Base-by-base conservation (phyloP, 495 filamentous ascomycete species). In the Penicillium robsamsonii region DNA sequence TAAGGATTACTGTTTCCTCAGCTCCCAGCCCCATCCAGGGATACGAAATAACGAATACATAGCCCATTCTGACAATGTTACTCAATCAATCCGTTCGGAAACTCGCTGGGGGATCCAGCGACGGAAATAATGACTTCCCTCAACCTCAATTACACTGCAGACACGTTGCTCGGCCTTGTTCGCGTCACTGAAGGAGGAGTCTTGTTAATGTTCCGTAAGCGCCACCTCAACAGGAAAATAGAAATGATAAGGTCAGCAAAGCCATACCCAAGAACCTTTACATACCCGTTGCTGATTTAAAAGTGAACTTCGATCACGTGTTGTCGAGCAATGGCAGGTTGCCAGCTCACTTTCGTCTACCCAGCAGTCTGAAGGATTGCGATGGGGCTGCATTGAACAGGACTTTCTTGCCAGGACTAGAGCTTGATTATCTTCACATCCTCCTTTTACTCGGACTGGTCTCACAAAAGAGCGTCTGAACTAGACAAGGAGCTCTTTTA, bases 1-100 rank as follows among this genome's bases (percentile, higher is more conserved):
- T 60, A 71, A 66, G 45, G 67, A 64, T 1, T 76, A 72, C 35
- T 76, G 70, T 41, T 61, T 69, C 20, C 70, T 74, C 68, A 74
- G 53, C 56, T 74, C 40, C 66, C 67, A 22, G 1, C 60, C 62
- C 62, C 57, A 48, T n/a, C 25, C 25, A 27, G 25, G 25, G 25
- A 7, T 27, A 44, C 43, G 47, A 27, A 30, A 47, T 20, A 3
- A 27, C 25, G 25, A 27, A 27, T 27, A 27, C 25, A 5, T 3
- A 5, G 25, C 25, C 4, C 2, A 3, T 5, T 27, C 22, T n/a
- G 40, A 38, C 11, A n/a, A 38, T 15, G 35, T 4, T 38, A 38
- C 35, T 38, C 35, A 12, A 38, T 38, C 35, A 38, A 27, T 5
- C 25, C 25, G 4, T 27, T 27, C 6, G 25, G 25, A 27, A 27